Evolutionary conservation across 78 protist genomes (phyloP), one percentile per base, ranked within the genome.

Genomic region (Dictyostelium purpureum): DNA sequence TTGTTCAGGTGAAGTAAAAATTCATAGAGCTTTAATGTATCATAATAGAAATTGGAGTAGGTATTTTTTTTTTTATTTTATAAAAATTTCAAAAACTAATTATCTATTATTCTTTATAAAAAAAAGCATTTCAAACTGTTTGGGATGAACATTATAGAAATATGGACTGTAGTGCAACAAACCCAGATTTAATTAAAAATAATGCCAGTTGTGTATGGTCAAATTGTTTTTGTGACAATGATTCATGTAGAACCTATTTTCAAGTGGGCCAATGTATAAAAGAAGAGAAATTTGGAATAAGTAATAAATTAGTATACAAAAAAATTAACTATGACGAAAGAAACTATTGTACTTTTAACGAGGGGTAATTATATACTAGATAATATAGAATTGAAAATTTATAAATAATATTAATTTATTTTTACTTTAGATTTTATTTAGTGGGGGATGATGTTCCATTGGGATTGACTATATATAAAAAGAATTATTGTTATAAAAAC

Each of bases 191-290:
- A 10, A 0, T 63, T 3, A 63, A 31, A 33, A 33, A 33, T 63
- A n/a, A n/a, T n/a, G n/a, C 71, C 71, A 31, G 71, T 33, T 63
- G 71, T 63, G 37, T 42, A 33, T 63, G 71, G 71, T 63, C 26
- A 16, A 38, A 38, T 16, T 33, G 16, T 4, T 18, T 33, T 63
- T 63, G 71, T 63, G 16, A 35, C 5, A 11, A 35, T 28, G 6
- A 35, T 11, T 31, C 42, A 6, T 63, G 71, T 63, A 63, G 33
- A 63, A 63, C 43, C 9, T 63, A 63, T 33, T 63, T 63, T 37
- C 26, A 63, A 19, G n/a, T 63, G 4, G 33, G 33, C 18, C 71
- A 63, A 63, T 63, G 71, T 33, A 63, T 63, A 16, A 63, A 63
- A 33, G 71, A 43, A 33, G 71, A 63, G n/a, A n/a, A n/a, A n/a